Base-by-base conservation (phyloP, 805 yeast species). In the Schizosaccharomyces japonicus region DNA sequence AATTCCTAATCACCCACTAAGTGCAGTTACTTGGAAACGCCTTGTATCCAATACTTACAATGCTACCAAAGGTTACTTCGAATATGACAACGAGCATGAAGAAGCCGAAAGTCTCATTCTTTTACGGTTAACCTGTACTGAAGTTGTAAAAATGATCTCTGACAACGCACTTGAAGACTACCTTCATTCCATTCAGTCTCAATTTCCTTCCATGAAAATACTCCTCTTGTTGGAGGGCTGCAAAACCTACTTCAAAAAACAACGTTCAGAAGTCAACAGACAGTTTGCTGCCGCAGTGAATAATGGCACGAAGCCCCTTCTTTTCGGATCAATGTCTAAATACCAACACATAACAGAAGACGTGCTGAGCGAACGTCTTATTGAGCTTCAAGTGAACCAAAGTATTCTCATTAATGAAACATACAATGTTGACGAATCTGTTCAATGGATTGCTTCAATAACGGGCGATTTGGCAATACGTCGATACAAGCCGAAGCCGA, bases 201-300 rank as follows among this genome's bases (percentile, higher is more conserved):
- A 26, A 7, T 52, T 31, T 36, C 51, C 51, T 1, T 33, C 26
- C 19, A 23, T 19, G 34, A 46, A 45, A 34, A 13, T 50, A 10
- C 48, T 52, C 7, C 49, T 48, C 40, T 36, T 52, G 50, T 39
- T 52, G 17, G 54, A 52, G 26, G 54, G 55, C 5, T 42, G 52
- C 27, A n/a, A 11, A 11, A 31, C 29, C 15, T 30, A 48, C 15
- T 34, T 31, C 28, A 42, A 45, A 25, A 49, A 50, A 28, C 8
- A 50, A 27, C 25, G 17, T 3, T 11, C 49, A 13, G 34, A 34
- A 15, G 40, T 31, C 10, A 48, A 48, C 11, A 49, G 54, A 19
- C 52, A 50, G 21, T 52, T 47, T 28, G 39, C 30, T 15, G 21
- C 32, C 11, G 30, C 32, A 32, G 54, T 52, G 8, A 27, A 40